Conservation (phyloP, 2,329 filamentous ascomycete genomes). For the Graphium sp. region DNA sequence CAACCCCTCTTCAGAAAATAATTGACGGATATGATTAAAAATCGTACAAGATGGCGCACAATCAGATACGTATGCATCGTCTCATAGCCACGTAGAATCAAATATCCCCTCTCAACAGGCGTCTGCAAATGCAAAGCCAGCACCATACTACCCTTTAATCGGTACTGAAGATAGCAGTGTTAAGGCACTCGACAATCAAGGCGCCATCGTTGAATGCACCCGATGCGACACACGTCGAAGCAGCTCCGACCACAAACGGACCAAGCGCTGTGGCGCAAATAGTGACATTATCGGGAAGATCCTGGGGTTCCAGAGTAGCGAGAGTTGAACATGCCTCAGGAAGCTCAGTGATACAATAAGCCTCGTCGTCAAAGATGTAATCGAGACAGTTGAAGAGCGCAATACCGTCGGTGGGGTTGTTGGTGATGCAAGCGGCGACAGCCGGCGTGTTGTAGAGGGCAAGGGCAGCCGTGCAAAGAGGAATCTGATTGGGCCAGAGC, state of each 20-base stretch:
- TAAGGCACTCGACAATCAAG: too few species aligned
- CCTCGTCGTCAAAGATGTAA: not conserved
- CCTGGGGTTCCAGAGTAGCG: conserved; percentile 1
- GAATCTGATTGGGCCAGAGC: not conserved
- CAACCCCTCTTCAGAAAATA: too few species aligned
- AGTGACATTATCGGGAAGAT: conserved; percentile 1
- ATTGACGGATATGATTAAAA: too few species aligned
- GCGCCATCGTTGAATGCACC: too few species aligned
- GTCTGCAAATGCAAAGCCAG: too few species aligned
- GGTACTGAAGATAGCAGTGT: too few species aligned
- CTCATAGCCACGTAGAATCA: too few species aligned
- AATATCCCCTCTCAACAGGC: too few species aligned
- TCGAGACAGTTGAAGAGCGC: conserved; percentile 1
- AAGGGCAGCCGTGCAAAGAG: not conserved
- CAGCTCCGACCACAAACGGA: not conserved
- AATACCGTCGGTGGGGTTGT: not conserved
- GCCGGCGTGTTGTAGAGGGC: not conserved
- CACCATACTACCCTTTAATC: too few species aligned
- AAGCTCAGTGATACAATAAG: conserved; percentile 3
- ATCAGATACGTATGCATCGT: too few species aligned
- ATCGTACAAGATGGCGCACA: too few species aligned
- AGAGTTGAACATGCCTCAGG: conserved; percentile 4
- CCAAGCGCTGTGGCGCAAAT: conserved; percentile 4
- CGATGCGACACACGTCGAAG: too few species aligned
- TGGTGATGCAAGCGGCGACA: not conserved